Conservation (phyloP, 306 rosid species). For the Cicer yamashitae region DNA sequence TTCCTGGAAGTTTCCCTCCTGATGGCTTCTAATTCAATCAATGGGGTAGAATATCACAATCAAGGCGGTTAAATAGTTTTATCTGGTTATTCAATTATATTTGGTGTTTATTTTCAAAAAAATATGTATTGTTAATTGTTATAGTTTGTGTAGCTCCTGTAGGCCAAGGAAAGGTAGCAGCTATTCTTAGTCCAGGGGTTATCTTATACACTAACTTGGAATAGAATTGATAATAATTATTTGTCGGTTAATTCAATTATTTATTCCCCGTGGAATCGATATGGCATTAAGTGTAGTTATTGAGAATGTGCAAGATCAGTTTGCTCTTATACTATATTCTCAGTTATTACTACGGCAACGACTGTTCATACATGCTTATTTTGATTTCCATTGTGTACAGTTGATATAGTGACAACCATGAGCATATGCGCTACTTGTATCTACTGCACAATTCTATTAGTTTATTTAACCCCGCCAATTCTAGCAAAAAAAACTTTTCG, state of each 20-base stretch:
- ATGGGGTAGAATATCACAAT: constrained; percentile 33
- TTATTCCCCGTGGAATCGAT: constrained; percentile 6
- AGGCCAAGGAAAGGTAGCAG: constrained; percentile 37
- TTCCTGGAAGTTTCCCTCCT: constrained; percentile 86
- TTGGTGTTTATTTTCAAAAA: constrained; percentile 16
- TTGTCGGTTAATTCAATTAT: constrained; percentile 42
- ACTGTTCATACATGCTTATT: background rate
- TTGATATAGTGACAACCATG: background rate
- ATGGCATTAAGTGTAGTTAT: constrained; percentile 31
- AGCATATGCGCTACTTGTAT: background rate
- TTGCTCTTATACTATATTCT: background rate
- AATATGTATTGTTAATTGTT: constrained; percentile 19
- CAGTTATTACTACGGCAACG: background rate
- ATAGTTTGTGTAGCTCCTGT: constrained; percentile 44
- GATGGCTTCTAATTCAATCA: constrained; percentile 66
- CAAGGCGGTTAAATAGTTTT: constrained; percentile 46
- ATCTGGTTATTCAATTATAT: constrained; percentile 28
- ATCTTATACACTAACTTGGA: background rate
- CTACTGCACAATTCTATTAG: background rate
- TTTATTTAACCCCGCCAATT: no score
- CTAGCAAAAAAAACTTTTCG: no score
- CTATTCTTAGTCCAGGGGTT: constrained; percentile 42
- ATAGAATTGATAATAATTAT: constrained; percentile 35
- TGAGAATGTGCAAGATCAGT: constrained; percentile 25
- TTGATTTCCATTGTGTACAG: background rate